Evolutionary conservation across 2,329 filamentous ascomycete genomes (phyloP).

Genomic region (Epicoccum nigrum): DNA sequence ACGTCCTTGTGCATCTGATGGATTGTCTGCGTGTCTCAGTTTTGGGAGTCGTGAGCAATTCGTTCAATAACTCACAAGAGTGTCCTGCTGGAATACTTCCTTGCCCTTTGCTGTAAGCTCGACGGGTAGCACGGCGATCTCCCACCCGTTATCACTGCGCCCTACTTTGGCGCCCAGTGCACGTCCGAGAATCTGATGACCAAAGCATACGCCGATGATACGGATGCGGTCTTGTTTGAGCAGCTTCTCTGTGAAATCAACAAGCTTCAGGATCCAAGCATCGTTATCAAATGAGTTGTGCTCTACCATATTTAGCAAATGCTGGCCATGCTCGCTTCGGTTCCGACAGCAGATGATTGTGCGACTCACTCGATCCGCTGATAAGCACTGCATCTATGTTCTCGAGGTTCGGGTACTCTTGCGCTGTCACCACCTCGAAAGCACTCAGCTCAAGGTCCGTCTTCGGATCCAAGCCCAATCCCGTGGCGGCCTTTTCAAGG

Average conservation of each 20-base stretch:
- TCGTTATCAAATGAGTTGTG: constrained; percentile 75
- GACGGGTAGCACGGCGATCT: constrained; percentile 75
- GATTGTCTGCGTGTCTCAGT: constrained; percentile 59
- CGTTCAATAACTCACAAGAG: constrained; percentile 52
- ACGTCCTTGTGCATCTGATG: constrained; percentile 89
- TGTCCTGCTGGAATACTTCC: constrained; percentile 71
- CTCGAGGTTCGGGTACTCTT: constrained; percentile 74
- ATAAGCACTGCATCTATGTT: constrained; percentile 82
- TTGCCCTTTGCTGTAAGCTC: constrained; percentile 72
- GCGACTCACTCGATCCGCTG: constrained; percentile 66
- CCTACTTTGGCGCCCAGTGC: constrained; percentile 72
- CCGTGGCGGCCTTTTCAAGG: constrained; percentile 58
- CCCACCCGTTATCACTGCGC: constrained; percentile 75
- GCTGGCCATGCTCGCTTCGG: neutral
- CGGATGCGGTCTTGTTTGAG: constrained; percentile 68
- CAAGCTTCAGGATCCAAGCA: constrained; percentile 77
- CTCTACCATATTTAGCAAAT: constrained; percentile 50
- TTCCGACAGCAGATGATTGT: neutral
- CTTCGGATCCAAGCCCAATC: constrained; percentile 50
- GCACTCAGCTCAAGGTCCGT: constrained; percentile 63
- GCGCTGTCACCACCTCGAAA: constrained; percentile 73
- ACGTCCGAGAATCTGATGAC: constrained; percentile 82
- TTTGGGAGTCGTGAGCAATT: neutral
- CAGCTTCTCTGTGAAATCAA: constrained; percentile 68
- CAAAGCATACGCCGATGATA: constrained; percentile 84